Conservation (phyloP, 2,329 filamentous ascomycete genomes). For the Capronia americana region DNA sequence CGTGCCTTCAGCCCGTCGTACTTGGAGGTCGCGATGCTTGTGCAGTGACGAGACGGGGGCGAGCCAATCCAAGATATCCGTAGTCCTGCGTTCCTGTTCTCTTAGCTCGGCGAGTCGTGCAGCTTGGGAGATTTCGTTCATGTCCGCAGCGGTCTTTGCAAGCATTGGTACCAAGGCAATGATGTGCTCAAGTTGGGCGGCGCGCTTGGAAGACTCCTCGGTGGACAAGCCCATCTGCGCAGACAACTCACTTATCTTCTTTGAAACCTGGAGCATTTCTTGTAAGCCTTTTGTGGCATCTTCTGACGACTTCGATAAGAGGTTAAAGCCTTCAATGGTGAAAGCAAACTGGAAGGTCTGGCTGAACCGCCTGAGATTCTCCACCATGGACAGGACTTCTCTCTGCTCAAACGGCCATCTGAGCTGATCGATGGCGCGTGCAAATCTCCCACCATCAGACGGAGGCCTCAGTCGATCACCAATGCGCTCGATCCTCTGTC, state of each 20-base stretch:
- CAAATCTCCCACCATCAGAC: conserved; percentile 26
- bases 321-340: conserved; percentile 34
- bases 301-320: conserved; percentile 34
- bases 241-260: conserved; percentile 32
- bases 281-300: conserved; percentile 32
- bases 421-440: conserved; percentile 35
- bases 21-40: conserved; percentile 37
- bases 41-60: conserved; percentile 34
- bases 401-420: conserved; percentile 39
- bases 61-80: conserved; percentile 39
- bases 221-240: conserved; percentile 28
- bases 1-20: conserved; percentile 41
- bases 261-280: conserved; percentile 30
- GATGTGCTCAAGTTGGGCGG: conserved; percentile 32
- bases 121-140: conserved; percentile 36
- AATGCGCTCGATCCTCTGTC: conserved; percentile 37
- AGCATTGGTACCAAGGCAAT: conserved; percentile 35
- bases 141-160: conserved; percentile 27
- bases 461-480: conserved; percentile 34
- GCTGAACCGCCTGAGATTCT: conserved; percentile 33
- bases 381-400: conserved; percentile 36
- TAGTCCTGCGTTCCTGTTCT: conserved; percentile 36
- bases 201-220: conserved; percentile 26
- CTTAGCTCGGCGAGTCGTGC: conserved; percentile 33
- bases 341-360: conserved; percentile 39